Conservation (phyloP, 2,329 filamentous ascomycete species). For the Sarocladium strictum region DNA sequence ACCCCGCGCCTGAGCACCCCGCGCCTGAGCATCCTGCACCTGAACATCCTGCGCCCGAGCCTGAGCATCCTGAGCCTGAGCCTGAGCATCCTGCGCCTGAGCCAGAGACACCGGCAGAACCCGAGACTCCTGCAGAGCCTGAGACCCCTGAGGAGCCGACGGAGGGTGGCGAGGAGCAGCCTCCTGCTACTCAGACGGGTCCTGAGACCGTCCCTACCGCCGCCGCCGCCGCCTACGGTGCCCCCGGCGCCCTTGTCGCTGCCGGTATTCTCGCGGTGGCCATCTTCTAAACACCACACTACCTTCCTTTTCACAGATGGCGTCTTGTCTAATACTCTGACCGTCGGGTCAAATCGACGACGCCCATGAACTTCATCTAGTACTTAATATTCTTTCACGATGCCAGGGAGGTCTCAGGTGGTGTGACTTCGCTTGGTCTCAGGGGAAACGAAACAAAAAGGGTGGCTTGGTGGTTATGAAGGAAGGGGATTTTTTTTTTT, state of each 20-base stretch:
- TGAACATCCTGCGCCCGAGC: no score
- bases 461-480: slow-evolving; percentile 1
- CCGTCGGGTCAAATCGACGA: background rate
- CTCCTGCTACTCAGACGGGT: background rate
- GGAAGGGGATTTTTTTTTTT: background rate
- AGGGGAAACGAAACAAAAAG: background rate
- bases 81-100: background rate
- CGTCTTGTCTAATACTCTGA: background rate
- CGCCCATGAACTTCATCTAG: background rate
- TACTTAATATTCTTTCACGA: background rate
- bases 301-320: background rate
- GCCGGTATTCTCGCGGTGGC: background rate
- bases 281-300: background rate
- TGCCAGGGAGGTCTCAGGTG: background rate
- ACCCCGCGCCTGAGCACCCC: background rate
- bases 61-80: background rate
- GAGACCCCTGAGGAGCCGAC: background rate
- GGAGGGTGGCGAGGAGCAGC: background rate
- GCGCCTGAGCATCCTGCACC: background rate
- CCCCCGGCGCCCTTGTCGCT: background rate
- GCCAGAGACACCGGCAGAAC: no score
- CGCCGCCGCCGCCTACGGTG: background rate
- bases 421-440: background rate
- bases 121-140: background rate
- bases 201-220: background rate